These are phyloP conservation scores for Harringtonia lauricola DNA, from an alignment of 2,329 filamentous ascomycete species.

Conservation along the genomic window DNA sequence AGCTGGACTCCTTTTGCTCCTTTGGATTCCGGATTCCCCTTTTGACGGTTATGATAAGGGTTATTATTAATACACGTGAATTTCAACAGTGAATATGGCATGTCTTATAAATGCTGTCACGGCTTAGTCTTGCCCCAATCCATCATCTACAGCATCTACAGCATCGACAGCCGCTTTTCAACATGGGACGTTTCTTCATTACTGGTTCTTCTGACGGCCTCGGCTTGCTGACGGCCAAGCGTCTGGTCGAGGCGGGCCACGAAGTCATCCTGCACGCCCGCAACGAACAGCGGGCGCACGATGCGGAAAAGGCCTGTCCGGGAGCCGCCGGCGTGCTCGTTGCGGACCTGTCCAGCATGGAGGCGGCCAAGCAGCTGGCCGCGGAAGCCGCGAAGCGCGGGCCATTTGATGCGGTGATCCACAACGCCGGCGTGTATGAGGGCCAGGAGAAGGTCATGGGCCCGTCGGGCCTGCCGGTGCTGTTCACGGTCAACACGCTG, in stretches of 20 bases:
- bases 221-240: constrained; percentile 37
- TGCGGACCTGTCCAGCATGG: constrained; percentile 39
- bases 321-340: constrained; percentile 37
- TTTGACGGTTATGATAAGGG: no score
- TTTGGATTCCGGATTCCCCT: no score
- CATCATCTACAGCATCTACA: not conserved
- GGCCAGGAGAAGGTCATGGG: constrained; percentile 21
- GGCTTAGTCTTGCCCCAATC: no score
- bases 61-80: no score
- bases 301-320: constrained; percentile 35
- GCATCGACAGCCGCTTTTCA: no score
- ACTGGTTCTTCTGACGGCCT: constrained; percentile 49
- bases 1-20: no score
- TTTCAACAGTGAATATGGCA: no score
- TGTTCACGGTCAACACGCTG: constrained; percentile 45
- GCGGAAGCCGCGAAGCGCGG: constrained; percentile 35
- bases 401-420: constrained; percentile 42
- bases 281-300: constrained; percentile 38
- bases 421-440: constrained; percentile 43
- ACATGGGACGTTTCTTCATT: constrained; percentile 26
- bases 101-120: no score
- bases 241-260: constrained; percentile 39
- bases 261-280: constrained; percentile 45
- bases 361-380: constrained; percentile 39
- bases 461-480: constrained; percentile 28